A percentile compares a stretch with the other conserved stretches of the same genome.
Conservation (phyloP, 192 early-diverging fungal species). For the Podila clonocystis region DNA sequence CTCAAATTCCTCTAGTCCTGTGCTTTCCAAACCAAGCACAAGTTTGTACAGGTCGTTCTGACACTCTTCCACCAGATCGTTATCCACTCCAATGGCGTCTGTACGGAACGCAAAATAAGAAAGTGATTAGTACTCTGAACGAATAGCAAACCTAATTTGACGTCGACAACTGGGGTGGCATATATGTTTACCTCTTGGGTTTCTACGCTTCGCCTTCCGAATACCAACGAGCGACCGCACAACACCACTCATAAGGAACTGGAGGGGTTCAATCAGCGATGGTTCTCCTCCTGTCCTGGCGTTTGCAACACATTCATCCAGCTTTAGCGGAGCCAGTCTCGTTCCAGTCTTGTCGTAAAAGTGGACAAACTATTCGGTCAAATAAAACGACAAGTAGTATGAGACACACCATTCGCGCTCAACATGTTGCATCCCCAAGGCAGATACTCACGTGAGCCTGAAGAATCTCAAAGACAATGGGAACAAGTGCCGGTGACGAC, state of each 20-base stretch:
- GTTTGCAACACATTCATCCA: slow-evolving; percentile 51
- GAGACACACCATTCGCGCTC: background rate
- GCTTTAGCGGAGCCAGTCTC: slow-evolving; percentile 26
- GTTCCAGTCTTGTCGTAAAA: slow-evolving; percentile 35
- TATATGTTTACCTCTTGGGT: slow-evolving; percentile 6
- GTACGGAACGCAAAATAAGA: background rate
- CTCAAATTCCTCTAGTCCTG: slow-evolving; percentile 74
- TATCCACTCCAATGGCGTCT: slow-evolving; percentile 9
- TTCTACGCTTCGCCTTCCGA: slow-evolving; percentile 16
- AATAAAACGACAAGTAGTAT: background rate
- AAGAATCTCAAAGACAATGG: slow-evolving; percentile 63
- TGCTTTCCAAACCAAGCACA: slow-evolving; percentile 55
- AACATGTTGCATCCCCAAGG: no score
- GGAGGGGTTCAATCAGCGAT: slow-evolving; percentile 59
- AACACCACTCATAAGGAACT: slow-evolving; percentile 49
- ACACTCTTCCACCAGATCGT: slow-evolving; percentile 22
- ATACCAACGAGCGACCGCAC: slow-evolving; percentile 34
- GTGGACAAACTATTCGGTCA: slow-evolving; percentile 26
- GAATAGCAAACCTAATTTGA: no score
- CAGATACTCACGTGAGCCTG: slow-evolving; percentile 55
- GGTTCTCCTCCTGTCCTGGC: slow-evolving; percentile 49
- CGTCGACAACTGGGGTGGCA: background rate
- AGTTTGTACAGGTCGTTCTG: slow-evolving; percentile 39
- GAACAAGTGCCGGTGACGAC: slow-evolving; percentile 29
- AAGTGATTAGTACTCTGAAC: background rate